phyloP scores from a whole-genome alignment of 2,329 filamentous ascomycete species.

The Neofusicoccum umdonicola region DNA sequence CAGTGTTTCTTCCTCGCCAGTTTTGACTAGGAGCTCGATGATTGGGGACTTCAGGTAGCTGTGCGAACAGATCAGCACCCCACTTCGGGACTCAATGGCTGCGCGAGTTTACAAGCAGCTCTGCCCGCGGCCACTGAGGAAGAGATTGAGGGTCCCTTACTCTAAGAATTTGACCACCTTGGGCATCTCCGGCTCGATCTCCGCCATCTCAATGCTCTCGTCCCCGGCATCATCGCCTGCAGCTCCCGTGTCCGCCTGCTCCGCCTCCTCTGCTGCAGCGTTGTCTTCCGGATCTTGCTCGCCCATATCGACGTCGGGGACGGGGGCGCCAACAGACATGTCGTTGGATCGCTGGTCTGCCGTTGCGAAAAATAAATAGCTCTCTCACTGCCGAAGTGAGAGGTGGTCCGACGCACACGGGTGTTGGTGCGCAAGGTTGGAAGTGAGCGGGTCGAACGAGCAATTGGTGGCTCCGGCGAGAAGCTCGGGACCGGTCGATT shows the following conservation, averaged over 20 bases:
- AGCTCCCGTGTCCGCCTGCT: slow-evolving; percentile 20
- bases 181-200: slow-evolving; percentile 43
- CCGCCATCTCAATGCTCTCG: slow-evolving; percentile 34
- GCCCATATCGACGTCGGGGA: slow-evolving; percentile 52
- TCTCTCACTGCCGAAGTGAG: no score
- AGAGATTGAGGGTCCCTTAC: slow-evolving; percentile 26
- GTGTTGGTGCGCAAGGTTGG: no score
- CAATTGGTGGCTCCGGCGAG: no score
- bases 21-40: slow-evolving; percentile 45
- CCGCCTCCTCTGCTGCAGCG: slow-evolving; percentile 20
- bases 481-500: neutral
- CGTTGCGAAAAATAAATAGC: slow-evolving; percentile 20
- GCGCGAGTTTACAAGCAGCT: neutral
- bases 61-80: neutral
- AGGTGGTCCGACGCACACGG: no score
- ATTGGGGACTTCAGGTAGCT: slow-evolving; percentile 51
- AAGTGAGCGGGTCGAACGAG: no score
- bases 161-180: slow-evolving; percentile 47
- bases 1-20: slow-evolving; percentile 57
- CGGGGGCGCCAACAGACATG: slow-evolving; percentile 30
- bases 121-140: neutral
- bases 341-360: slow-evolving; percentile 28
- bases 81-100: neutral
- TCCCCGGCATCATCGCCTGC: slow-evolving; percentile 22
- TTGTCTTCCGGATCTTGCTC: slow-evolving; percentile 24